Percentiles rank a stretch among this genome's conserved stretches.
phyloP scores from a whole-genome alignment of 2,329 filamentous ascomycete species.

The Cercospora zeae-maydis region DNA sequence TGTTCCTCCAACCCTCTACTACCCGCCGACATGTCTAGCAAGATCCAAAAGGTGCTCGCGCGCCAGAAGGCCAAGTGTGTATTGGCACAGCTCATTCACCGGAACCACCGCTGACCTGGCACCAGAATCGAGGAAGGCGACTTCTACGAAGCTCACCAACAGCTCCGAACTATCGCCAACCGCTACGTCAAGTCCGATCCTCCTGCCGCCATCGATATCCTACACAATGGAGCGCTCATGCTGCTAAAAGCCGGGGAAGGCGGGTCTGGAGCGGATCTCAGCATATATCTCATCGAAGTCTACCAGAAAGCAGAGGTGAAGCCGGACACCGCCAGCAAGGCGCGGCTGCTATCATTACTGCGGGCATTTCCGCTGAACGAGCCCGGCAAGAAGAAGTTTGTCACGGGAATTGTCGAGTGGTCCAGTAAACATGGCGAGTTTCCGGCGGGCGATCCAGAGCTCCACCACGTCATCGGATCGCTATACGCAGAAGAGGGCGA shows the following conservation, averaged over 20 bases:
- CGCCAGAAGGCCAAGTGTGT: slow-evolving; percentile 72
- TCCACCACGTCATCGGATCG: slow-evolving; percentile 86
- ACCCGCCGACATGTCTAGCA: slow-evolving; percentile 38
- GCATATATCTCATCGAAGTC: slow-evolving; percentile 81
- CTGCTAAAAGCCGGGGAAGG: slow-evolving; percentile 90
- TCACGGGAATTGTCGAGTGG: slow-evolving; percentile 85
- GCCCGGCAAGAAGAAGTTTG: slow-evolving; percentile 88
- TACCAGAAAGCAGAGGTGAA: slow-evolving; percentile 82
- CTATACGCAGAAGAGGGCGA: slow-evolving; percentile 92
- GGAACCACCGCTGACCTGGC: slow-evolving; percentile 10
- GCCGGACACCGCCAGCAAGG: slow-evolving; percentile 70
- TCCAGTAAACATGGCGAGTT: slow-evolving; percentile 79
- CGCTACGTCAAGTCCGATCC: slow-evolving; percentile 93
- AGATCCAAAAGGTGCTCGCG: slow-evolving; percentile 68
- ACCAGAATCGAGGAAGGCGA: slow-evolving; percentile 79
- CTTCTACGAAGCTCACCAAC: slow-evolving; percentile 97
- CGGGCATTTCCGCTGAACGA: slow-evolving; percentile 77
- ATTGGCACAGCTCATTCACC: background rate
- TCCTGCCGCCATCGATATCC: slow-evolving; percentile 78
- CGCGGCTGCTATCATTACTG: slow-evolving; percentile 70
- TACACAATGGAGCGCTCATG: slow-evolving; percentile 77
- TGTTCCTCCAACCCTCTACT: background rate
- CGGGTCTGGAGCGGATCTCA: slow-evolving; percentile 86
- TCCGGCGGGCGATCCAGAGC: slow-evolving; percentile 86
- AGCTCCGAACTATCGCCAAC: slow-evolving; percentile 89